Evolutionary conservation across 331 rosid species (phyloP), one percentile per base, ranked within the genome.

Genomic region (Malus hybrid): DNA sequence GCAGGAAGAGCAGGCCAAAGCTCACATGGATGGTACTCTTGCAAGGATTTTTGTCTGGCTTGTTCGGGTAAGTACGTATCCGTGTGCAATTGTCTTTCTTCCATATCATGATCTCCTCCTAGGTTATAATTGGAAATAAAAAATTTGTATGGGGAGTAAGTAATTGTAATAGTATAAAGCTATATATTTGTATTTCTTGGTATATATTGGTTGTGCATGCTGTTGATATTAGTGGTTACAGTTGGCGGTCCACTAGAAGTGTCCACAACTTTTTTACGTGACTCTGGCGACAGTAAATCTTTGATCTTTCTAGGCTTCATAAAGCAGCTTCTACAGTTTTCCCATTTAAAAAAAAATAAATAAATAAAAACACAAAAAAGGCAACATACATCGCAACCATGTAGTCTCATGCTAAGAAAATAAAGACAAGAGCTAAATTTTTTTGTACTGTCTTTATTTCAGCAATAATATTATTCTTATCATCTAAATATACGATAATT

Each of bases 1-100:
- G 77, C 86, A 92, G 97, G 81, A 86, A 87, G 50, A 80, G 28
- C 73, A 87, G 94, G 72, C 82, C 91, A 26, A 88, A 87, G 68
- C 77, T 87, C 81, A 88, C 84, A 1, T 60, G 91, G 89, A 70
- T 14, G 9, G 33, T 90, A 56, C 80, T 90, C 52, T 83, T 88
- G 75, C 90, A 90, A 66, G 76, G 87, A 42, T 90, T 88, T 84
- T 71, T 88, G 2, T 85, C 87, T 75, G 97, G 93, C 7, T 74
- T 92, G 55, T 88, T 92, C 79, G 96, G 97, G 96, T 90, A 78
- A 26, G 68, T 2, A 36, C 66, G 32, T 20, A 3, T 10, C 56
- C 50, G 1, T n/a, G 10, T 9, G 36, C 62, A 50, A 14, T 58
- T 15, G 36, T 63, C 36, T 63, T 29, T 60, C 65, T 24, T 24